Base-by-base conservation (phyloP, 2,329 filamentous ascomycete genomes). In the Cercospora citrullina region DNA sequence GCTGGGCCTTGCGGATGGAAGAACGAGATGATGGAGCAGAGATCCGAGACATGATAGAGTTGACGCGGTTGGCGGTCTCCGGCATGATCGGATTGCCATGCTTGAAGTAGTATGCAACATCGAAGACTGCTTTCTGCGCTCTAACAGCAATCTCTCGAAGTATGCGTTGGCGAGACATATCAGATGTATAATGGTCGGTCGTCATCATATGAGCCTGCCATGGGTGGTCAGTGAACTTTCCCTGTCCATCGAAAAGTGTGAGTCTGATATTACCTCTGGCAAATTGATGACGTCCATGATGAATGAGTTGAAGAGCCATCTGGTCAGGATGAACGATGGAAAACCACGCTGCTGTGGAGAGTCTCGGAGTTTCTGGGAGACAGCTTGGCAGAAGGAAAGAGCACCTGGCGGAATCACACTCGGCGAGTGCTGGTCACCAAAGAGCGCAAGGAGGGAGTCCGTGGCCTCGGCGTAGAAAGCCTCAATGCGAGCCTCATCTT, bases 281-380 rank as follows among this genome's bases (percentile, higher is more conserved):
- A 95, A 91, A 59, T 93, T 91, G 75, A 98, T 87, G 63, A 93
- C 90, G 74, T 91, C 90, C 58, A 92, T 86, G 39, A 98, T 84
- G 80, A 95, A 97, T 62, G 90, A 90, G 70, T 93, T 91, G 78
- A 98, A 97, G 70, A 97, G 89, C 89, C 94, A 99, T 77, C 94
- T 91, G 75, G 90, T 92, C 71, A 97, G 89, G 72, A 98, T 87
- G 83, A 94, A 96, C 73, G 89, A 89, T 70, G 93, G 88, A 45
- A 93, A 93, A 72, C 76, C 80, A 65, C 87, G 88, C 72, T 91
- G 89, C 69, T 91, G 88, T 71, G 87, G 87, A 72, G 90, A 89
- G 72, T 92, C 89, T 26, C 66, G 60, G 1, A 80, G 83, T 75
- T 93, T 93, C 68, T 86, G 86, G 55, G 97, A 82, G 68, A 97